phyloP scores from a whole-genome alignment of 805 yeast species.

The Yamadazyma olivae region DNA sequence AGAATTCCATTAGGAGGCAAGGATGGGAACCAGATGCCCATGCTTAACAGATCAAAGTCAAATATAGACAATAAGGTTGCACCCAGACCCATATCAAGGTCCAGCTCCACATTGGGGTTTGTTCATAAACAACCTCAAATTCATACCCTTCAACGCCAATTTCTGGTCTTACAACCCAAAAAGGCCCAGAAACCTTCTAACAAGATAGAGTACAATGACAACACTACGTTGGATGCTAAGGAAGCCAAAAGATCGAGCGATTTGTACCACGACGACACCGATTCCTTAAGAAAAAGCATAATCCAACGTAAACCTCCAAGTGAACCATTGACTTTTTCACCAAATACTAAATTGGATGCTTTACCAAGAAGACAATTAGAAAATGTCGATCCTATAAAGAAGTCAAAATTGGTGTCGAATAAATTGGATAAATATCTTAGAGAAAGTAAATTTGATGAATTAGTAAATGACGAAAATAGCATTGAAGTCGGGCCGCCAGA shows the following conservation, averaged over 20 bases:
- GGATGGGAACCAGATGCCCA: constrained; percentile 27
- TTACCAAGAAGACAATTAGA: constrained; percentile 1
- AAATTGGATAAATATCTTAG: constrained; percentile 14
- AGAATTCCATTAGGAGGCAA: constrained; percentile 42
- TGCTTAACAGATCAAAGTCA: constrained; percentile 29
- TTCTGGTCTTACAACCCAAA: not conserved
- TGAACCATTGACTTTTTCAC: constrained; percentile 1
- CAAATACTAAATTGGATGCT: constrained; percentile 3
- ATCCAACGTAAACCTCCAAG: constrained; percentile 2
- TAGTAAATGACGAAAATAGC: constrained; percentile 21
- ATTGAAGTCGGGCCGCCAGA: constrained; percentile 11
- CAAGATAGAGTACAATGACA: constrained; percentile 5
- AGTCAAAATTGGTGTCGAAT: constrained; percentile 12
- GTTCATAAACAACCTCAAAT: constrained; percentile 12
- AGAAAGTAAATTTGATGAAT: constrained; percentile 1
- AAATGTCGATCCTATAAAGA: constrained; percentile 13
- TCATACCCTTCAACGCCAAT: not conserved
- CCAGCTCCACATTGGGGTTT: constrained; percentile 39
- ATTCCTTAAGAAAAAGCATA: constrained; percentile 19
- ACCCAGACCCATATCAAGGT: constrained; percentile 20
- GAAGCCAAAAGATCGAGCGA: constrained; percentile 18
- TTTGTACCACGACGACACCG: constrained; percentile 23
- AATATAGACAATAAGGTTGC: constrained; percentile 9
- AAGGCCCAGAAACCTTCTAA: not conserved
- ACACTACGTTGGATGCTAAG: constrained; percentile 14